These are phyloP conservation scores for Jacaranda copaia DNA, from an alignment of 257 asterid species.

Conservation along the genomic window DNA sequence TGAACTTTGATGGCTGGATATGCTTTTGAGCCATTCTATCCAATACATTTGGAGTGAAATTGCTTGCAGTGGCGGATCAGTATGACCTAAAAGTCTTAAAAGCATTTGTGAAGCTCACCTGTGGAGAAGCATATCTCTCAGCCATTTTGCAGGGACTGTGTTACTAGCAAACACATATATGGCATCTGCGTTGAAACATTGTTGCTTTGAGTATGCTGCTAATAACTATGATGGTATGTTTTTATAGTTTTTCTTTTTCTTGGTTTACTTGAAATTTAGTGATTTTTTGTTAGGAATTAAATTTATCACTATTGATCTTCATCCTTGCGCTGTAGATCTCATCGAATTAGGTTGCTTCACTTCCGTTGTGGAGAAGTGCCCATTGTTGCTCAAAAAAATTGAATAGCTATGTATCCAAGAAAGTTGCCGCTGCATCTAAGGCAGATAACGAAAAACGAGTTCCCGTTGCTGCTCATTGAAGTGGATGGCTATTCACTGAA, in stretches of 20 bases:
- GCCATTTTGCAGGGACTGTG: not conserved
- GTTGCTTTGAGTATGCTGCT: constrained; percentile 15
- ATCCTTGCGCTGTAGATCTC: no score
- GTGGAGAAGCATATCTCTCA: constrained; percentile 9
- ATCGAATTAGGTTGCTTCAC: no score
- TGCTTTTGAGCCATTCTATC: not conserved
- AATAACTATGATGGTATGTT: not conserved
- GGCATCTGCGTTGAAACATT: not conserved
- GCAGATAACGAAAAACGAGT: no score
- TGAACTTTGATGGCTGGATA: not conserved
- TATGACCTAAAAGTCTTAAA: constrained; percentile 14
- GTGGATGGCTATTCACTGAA: no score
- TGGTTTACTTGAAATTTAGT: no score
- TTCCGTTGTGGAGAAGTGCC: no score
- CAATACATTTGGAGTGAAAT: constrained; percentile 1
- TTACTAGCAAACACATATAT: not conserved
- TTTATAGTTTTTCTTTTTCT: not conserved
- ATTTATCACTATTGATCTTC: no score
- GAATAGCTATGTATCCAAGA: no score
- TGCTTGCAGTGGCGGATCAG: constrained; percentile 18
- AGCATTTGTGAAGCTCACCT: constrained; percentile 13
- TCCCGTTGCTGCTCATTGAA: no score
- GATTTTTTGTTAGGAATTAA: no score
- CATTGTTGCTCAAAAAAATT: no score
- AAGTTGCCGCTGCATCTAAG: no score